These are phyloP conservation scores for Naganishia antarctica DNA, from an alignment of 768 basidiomycete species.

Conservation along the genomic window DNA sequence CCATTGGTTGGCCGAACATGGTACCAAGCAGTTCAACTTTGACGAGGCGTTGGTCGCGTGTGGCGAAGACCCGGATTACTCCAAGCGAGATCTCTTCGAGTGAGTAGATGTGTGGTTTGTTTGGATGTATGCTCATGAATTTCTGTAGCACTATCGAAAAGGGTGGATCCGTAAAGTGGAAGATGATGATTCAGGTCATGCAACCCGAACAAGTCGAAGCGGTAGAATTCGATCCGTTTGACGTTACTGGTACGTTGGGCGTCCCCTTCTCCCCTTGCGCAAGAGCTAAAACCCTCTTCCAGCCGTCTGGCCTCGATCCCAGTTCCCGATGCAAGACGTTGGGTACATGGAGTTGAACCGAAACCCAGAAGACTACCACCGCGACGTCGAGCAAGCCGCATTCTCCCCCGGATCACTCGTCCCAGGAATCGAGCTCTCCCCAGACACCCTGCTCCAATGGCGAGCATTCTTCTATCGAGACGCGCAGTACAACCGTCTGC, in stretches of 20 bases:
- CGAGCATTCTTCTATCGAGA: constrained; percentile 45
- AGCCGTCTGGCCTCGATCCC: constrained; percentile 30
- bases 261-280: background rate
- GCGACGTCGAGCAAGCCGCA: constrained; percentile 45
- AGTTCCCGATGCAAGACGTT: constrained; percentile 44
- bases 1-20: constrained; percentile 38
- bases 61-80: constrained; percentile 45
- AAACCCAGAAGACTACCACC: constrained; percentile 45
- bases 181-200: constrained; percentile 44
- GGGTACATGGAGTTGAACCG: constrained; percentile 38
- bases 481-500: constrained; percentile 41
- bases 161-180: constrained; percentile 41
- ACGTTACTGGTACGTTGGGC: constrained; percentile 42
- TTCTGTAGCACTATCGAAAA: constrained; percentile 34
- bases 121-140: background rate
- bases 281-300: background rate
- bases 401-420: constrained; percentile 45
- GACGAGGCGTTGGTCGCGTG: constrained; percentile 36
- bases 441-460: constrained; percentile 46
- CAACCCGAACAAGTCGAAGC: constrained; percentile 40
- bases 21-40: constrained; percentile 37
- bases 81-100: constrained; percentile 46
- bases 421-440: constrained; percentile 45
- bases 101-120: background rate
- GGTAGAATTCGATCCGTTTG: constrained; percentile 41